Conservation (phyloP, 225 moss, liverwort and hornwort species). For the Lunularia cruciata region DNA sequence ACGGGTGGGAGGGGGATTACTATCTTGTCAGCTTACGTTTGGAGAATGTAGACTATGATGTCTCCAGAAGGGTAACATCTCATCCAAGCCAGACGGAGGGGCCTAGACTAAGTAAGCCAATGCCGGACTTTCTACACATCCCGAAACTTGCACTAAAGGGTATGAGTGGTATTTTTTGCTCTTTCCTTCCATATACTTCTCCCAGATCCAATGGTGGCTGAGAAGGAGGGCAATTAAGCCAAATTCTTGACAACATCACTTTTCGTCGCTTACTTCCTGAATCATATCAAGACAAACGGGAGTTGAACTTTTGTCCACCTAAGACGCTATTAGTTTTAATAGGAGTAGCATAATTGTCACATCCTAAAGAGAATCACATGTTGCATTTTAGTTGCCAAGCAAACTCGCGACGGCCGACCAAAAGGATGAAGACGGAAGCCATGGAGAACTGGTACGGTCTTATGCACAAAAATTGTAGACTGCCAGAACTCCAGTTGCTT, state of each 20-base stretch:
- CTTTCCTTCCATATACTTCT: conserved; percentile 12
- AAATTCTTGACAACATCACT: background rate
- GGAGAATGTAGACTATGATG: conserved; percentile 6
- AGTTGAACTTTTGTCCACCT: conserved; percentile 2
- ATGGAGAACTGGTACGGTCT: conserved; percentile 6
- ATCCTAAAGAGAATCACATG: conserved; percentile 1
- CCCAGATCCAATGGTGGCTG: background rate
- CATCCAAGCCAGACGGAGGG: conserved; percentile 8
- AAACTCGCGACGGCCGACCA: background rate
- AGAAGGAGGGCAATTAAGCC: background rate
- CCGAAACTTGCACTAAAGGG: background rate
- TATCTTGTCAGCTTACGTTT: background rate
- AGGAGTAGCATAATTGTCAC: background rate
- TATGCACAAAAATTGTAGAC: conserved; percentile 4
- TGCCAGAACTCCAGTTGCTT: background rate
- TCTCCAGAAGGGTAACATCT: background rate
- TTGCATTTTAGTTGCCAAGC: background rate
- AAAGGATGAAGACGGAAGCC: background rate
- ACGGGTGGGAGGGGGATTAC: background rate
- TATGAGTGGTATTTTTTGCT: conserved; percentile 2
- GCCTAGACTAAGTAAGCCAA: background rate
- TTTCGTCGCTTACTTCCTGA: background rate
- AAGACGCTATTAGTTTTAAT: background rate
- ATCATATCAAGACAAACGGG: background rate
- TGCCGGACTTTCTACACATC: background rate